Percentiles rank a stretch among this genome's conserved stretches.
These are phyloP conservation scores for Microcos paniculata DNA, from an alignment of 345 rosid genomes.

Conservation along the genomic window DNA sequence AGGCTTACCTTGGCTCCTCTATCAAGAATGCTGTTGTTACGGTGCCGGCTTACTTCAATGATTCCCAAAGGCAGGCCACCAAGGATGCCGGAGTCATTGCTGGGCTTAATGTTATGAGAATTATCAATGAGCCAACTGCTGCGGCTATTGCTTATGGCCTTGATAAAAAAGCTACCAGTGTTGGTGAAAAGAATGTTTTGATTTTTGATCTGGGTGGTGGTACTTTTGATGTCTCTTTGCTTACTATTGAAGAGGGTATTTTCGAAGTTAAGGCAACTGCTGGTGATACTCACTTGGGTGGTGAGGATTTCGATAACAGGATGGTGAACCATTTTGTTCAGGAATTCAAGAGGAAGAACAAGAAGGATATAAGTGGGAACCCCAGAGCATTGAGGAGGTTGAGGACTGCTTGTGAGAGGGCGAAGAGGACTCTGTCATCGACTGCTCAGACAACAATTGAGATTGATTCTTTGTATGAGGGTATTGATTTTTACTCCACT, in stretches of 20 bases:
- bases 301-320: slow-evolving; percentile 74
- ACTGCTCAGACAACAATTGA: slow-evolving; percentile 70
- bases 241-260: slow-evolving; percentile 56
- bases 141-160: slow-evolving; percentile 82
- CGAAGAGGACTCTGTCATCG: slow-evolving; percentile 65
- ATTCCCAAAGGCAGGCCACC: slow-evolving; percentile 41
- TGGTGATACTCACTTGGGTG: slow-evolving; percentile 59
- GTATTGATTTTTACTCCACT: slow-evolving; percentile 51
- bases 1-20: slow-evolving; percentile 56
- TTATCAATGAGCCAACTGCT: slow-evolving; percentile 58
- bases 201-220: slow-evolving; percentile 62
- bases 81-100: slow-evolving; percentile 18
- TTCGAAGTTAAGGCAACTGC: slow-evolving; percentile 59
- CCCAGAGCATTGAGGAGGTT: slow-evolving; percentile 53
- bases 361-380: slow-evolving; percentile 54
- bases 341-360: slow-evolving; percentile 52
- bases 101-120: slow-evolving; percentile 10
- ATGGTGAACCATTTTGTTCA: slow-evolving; percentile 54
- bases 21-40: slow-evolving; percentile 72
- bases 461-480: slow-evolving; percentile 61
- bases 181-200: slow-evolving; percentile 55
- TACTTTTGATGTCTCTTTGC: slow-evolving; percentile 58
- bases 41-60: slow-evolving; percentile 73
- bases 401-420: slow-evolving; percentile 78
- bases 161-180: slow-evolving; percentile 67